phyloP scores from a whole-genome alignment of 1,139 yeast genomes.

The Debaryomyces nepalensis region DNA sequence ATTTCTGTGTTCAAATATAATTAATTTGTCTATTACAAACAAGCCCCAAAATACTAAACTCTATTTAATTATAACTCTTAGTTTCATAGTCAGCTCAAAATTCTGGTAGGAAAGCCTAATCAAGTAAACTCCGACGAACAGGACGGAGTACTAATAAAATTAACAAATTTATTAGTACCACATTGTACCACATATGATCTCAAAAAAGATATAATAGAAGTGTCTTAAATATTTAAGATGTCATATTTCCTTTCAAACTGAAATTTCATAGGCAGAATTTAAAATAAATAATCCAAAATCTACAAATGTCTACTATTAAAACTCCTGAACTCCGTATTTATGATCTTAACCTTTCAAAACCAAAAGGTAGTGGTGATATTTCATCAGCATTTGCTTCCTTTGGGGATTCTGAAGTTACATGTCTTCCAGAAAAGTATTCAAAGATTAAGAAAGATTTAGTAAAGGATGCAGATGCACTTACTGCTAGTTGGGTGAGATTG shows the following conservation, averaged over 20 bases:
- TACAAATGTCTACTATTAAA: too few relatives aligned
- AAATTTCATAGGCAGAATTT: too few relatives aligned
- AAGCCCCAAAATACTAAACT: too few relatives aligned
- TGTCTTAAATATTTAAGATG: too few relatives aligned
- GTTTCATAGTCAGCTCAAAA: too few relatives aligned
- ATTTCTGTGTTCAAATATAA: too few relatives aligned
- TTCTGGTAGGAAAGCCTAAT: background rate
- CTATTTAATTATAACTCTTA: too few relatives aligned
- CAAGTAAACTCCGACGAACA: background rate
- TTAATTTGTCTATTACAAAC: too few relatives aligned
- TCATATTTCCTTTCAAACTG: too few relatives aligned
- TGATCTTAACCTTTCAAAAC: background rate
- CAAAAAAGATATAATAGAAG: background rate
- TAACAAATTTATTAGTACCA: background rate
- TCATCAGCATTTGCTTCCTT: background rate
- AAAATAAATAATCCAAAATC: too few relatives aligned
- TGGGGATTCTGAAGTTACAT: background rate
- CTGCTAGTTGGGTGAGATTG: constrained; percentile 30
- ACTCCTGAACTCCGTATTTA: background rate
- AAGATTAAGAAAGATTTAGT: constrained; percentile 28
- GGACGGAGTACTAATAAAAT: background rate
- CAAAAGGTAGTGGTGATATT: background rate
- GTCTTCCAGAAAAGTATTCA: constrained; percentile 10
- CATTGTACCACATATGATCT: too few relatives aligned
- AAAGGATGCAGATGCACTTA: constrained; percentile 25